Evolutionary conservation across 148 eudicot species (phyloP).

Genomic region (Vaccinium corymbosum): DNA sequence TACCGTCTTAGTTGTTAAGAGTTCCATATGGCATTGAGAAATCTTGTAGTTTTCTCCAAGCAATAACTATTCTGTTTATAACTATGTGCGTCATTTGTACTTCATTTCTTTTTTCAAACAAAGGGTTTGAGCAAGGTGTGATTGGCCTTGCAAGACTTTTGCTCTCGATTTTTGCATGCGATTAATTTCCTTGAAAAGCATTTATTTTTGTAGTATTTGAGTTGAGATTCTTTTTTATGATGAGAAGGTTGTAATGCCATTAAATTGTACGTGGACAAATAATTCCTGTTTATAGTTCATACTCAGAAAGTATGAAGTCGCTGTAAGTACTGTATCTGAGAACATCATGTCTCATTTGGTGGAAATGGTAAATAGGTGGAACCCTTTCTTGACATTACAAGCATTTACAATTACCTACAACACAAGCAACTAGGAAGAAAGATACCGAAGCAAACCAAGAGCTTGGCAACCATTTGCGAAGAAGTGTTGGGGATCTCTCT

Average conservation of each 20-base stretch:
- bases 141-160: background rate
- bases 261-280: background rate
- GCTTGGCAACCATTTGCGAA: conserved; percentile 78
- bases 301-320: background rate
- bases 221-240: background rate
- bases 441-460: conserved; percentile 63
- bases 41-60: background rate
- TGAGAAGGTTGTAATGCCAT: background rate
- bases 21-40: background rate
- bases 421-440: conserved; percentile 49
- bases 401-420: conserved; percentile 54
- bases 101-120: background rate
- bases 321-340: background rate
- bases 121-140: background rate
- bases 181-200: background rate
- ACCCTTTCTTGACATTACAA: conserved; percentile 80
- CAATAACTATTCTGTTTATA: background rate
- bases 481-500: conserved; percentile 71
- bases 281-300: background rate
- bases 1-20: background rate
- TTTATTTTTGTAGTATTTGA: background rate
- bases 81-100: background rate
- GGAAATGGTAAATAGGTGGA: conserved; percentile 51
- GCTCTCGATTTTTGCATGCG: background rate
- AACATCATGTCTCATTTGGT: background rate